Evolutionary conservation across 805 yeast species (phyloP).

Genomic region (Cyberlindnera bimundalis): DNA sequence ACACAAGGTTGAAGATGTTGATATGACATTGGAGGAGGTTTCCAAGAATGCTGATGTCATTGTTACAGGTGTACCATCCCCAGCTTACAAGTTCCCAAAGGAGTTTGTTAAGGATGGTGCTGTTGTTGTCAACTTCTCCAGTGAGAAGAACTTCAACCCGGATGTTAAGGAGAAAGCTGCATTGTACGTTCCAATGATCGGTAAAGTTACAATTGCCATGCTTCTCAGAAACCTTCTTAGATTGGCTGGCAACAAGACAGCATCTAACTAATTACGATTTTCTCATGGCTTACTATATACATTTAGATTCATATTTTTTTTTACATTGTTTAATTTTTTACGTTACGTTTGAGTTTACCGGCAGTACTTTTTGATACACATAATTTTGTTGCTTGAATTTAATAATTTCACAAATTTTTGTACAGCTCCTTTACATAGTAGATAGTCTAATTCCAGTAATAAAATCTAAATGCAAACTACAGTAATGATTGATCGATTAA

Average conservation of each 20-base stretch:
- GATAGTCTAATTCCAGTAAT: too few relatives aligned
- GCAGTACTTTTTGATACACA: background rate
- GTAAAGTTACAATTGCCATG: slow-evolving; percentile 96
- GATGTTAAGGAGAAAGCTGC: slow-evolving; percentile 84
- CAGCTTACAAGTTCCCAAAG: slow-evolving; percentile 80
- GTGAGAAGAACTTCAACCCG: slow-evolving; percentile 82
- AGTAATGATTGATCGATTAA: background rate
- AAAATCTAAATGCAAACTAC: background rate
- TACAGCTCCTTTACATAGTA: too few relatives aligned
- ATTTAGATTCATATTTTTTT: too few relatives aligned
- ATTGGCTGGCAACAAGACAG: slow-evolving; percentile 60
- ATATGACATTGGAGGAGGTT: slow-evolving; percentile 54
- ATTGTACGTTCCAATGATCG: slow-evolving; percentile 90
- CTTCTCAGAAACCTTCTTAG: slow-evolving; percentile 83
- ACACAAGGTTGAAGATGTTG: slow-evolving; percentile 72
- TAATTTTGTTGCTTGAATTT: too few relatives aligned
- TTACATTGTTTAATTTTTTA: background rate
- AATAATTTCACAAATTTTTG: too few relatives aligned
- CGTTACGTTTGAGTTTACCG: too few relatives aligned
- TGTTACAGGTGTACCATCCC: slow-evolving; percentile 93
- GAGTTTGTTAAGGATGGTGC: slow-evolving; percentile 83
- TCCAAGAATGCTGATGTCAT: slow-evolving; percentile 82
- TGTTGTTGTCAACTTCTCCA: slow-evolving; percentile 83
- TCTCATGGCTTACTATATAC: background rate
- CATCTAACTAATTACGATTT: background rate